Evolutionary conservation across 2,329 filamentous ascomycete genomes (phyloP), one percentile per base, ranked within the genome.

Genomic region (Aspergillus neoniger): DNA sequence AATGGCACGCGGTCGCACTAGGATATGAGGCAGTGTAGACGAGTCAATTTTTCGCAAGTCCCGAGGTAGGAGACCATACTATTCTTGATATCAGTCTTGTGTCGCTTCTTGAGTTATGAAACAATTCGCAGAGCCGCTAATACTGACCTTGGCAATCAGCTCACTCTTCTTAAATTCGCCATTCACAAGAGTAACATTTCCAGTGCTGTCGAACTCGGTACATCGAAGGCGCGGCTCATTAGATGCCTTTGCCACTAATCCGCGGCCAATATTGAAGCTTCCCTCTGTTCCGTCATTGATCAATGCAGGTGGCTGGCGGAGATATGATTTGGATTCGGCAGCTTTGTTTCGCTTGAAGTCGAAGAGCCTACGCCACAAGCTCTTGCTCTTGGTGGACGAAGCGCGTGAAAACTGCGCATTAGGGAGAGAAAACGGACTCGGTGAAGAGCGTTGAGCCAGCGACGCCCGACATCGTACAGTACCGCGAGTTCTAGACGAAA

Each of bases 41-140:
- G 93, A 97, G 76, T 99, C 95, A 72, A 99, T 97, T 79, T 99
- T 99, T 70, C 95, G 91, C 59, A 99, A 82, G 81, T 99, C 95
- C 63, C 95, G 93, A 58, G 95, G 94, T 52, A 97, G 85, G 25
- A 98, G 85, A 44, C 93, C 93, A 74, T 96, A 97, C 91, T 94
- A 66, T 67, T 61, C n/a, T 51, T 30, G 23, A 12, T 15, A 5
- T 61, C 50, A 47, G 21, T 36, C 47, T 15, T 49, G 36, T 60
- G 56, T 58, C 30, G 21, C 49, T 12, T 19, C 38, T 6, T n/a
- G 9, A 17, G n/a, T 25, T 25, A 17, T 17, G n/a, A 50, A 19
- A 10, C 91, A 55, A 91, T 91, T 47, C 95, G 83, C 19, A 96
- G 83, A 30, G 90, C 91, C 74, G 94, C 93, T 89, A 91, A 65